A percentile compares a stretch with the other conserved stretches of the same genome.
Evolutionary conservation across 306 rosid species (phyloP).

Genomic region (Prunus mongolica): DNA sequence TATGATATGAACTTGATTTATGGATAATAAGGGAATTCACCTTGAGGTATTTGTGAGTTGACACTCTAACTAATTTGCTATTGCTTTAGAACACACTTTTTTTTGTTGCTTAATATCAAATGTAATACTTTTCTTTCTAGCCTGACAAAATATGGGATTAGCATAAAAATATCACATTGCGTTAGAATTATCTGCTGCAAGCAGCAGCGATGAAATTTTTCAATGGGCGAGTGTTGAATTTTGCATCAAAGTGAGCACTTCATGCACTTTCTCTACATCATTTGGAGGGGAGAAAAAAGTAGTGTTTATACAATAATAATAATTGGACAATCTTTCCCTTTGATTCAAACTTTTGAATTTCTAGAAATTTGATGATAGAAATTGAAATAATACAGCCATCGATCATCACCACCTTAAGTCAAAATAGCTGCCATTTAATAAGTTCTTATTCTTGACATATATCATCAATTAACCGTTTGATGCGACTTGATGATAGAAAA

Average conservation of each 20-base stretch:
- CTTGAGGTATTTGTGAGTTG: no score
- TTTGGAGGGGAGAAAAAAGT: not conserved
- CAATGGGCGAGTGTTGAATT: not conserved
- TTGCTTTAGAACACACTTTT: not conserved
- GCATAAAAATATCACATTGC: no score
- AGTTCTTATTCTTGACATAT: no score
- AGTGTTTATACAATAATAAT: not conserved
- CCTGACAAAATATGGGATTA: not conserved
- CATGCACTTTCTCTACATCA: not conserved
- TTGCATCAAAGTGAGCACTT: not conserved
- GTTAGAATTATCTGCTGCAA: no score
- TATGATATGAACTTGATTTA: no score
- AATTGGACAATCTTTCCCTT: not conserved
- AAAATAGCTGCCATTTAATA: not conserved
- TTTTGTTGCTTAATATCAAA: not conserved
- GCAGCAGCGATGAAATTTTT: not conserved
- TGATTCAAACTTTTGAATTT: not conserved
- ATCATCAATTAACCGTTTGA: no score
- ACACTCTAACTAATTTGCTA: not conserved
- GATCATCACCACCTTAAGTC: not conserved
- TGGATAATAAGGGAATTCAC: no score
- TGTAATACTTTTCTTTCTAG: no score
- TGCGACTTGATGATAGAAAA: no score
- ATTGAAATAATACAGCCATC: not conserved
- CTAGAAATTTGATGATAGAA: not conserved